Evolutionary conservation across 306 rosid genomes (phyloP), one percentile per base, ranked within the genome.

Genomic region (Cucurbita maxima): DNA sequence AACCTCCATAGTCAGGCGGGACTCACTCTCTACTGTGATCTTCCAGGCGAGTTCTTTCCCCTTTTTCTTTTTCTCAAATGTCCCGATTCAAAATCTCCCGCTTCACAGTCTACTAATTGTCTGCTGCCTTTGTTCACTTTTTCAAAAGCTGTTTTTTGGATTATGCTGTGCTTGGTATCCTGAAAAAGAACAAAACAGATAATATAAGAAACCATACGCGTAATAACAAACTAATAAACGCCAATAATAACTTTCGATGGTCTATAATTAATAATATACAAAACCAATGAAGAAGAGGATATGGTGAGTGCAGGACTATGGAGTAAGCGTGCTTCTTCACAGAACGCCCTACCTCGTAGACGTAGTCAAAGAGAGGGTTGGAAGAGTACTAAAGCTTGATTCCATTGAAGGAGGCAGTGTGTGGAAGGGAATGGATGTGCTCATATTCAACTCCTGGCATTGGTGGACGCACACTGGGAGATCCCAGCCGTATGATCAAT

Each of bases 381-480:
- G 97, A 12, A 63, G 87, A 51, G 99, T 91, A 7, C 83, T 94
- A 66, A 85, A 80, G 44, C 76, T 94, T 7, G 80, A 82, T 79
- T 87, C 96, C 50, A 91, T 91, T 52, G 61, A 75, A 25, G 83
- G 83, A 45, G 99, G 96, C 14, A 73, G 84, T 71, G 81, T 89
- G 6, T 94, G 99, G 99, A 82, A 50, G 57, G 96, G 84, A 30
- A 89, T 85, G 89, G 96, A 94, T 87, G 16, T 94, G 82, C 68
- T 94, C 66, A 71, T 94, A 72, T 94, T 94, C 84, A 91, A 94
- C 76, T 81, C 99, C 0, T 89, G 99, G 97, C 99, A 94, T 67
- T 94, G 99, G 99, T 94, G 99, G 99, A 85, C 83, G 79, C 96
- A 94, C 86, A 83, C 66, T 0, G 99, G 99, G 82, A 56, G 66